Evolutionary conservation across 2,329 filamentous ascomycete genomes (phyloP).

Genomic region (Clonostachys sp.): DNA sequence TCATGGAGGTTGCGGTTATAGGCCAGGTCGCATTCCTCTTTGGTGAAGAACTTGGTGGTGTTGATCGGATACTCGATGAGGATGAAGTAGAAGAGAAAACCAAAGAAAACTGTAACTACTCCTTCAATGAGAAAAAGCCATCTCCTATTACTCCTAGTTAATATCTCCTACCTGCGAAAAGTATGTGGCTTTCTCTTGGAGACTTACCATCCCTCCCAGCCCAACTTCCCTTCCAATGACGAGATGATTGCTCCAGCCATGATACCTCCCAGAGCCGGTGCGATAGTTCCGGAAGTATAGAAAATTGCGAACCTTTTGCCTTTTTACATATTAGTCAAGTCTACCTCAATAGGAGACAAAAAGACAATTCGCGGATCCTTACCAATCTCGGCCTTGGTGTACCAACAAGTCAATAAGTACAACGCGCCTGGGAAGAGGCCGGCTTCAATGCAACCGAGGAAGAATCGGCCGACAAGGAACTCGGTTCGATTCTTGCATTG

Average conservation of each 20-base stretch:
- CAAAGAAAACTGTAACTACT: conserved; percentile 5
- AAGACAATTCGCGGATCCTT: no score
- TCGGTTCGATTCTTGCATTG: conserved; percentile 74
- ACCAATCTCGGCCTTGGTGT: conserved; percentile 66
- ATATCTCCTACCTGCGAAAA: not conserved
- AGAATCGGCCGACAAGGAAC: conserved; percentile 62
- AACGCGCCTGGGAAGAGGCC: conserved; percentile 67
- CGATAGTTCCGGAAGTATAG: conserved; percentile 48
- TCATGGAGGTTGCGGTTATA: conserved; percentile 30
- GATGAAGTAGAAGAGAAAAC: conserved; percentile 4
- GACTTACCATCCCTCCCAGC: conserved; percentile 9
- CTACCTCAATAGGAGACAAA: no score
- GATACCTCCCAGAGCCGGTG: conserved; percentile 31
- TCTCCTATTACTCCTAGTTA: not conserved
- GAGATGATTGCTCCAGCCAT: conserved; percentile 31
- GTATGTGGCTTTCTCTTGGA: not conserved
- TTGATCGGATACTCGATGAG: conserved; percentile 28
- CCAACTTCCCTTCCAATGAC: conserved; percentile 16
- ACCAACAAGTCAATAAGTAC: conserved; percentile 71
- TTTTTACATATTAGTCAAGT: conserved; percentile 15
- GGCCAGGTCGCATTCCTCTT: conserved; percentile 31
- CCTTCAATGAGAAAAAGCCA: conserved; percentile 28
- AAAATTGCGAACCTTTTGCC: conserved; percentile 51
- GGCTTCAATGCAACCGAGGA: conserved; percentile 66
- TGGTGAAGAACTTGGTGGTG: conserved; percentile 22